A percentile compares a stretch with the other conserved stretches of the same genome.
Evolutionary conservation across 176 grass and related monocot genomes (phyloP).

Genomic region (Musa acuminata): DNA sequence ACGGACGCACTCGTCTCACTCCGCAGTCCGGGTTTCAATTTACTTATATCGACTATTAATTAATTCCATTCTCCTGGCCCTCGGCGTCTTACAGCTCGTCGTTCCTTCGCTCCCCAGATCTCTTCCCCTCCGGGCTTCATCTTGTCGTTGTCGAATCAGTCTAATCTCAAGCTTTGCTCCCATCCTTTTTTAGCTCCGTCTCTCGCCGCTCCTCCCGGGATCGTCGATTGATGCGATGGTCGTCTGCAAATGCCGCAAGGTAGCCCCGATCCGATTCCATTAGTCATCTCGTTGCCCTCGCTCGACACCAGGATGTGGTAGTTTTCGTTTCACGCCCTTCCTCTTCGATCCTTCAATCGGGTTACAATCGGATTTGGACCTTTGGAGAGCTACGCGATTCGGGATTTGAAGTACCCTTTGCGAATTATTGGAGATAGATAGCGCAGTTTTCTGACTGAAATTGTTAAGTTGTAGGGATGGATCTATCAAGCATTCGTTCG

Average conservation of each 20-base stretch:
- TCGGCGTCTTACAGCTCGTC: background rate
- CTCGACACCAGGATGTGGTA: background rate
- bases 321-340: background rate
- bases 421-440: background rate
- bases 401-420: background rate
- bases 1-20: too few species aligned
- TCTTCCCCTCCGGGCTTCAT: background rate
- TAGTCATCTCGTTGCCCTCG: background rate
- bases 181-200: background rate
- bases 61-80: too few species aligned
- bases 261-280: constrained; percentile 23
- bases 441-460: background rate
- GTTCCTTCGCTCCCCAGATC: background rate
- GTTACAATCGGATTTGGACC: background rate
- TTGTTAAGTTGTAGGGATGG: background rate
- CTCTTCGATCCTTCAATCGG: background rate
- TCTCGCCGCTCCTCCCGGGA: background rate
- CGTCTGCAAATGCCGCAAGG: constrained; percentile 99
- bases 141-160: background rate
- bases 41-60: too few species aligned
- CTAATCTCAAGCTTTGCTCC: background rate
- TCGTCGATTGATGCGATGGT: constrained; percentile 45
- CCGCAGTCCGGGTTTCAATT: too few species aligned
- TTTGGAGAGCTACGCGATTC: background rate
- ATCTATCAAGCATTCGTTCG: background rate